These are phyloP conservation scores for Nemania sp. DNA, from an alignment of 2,329 filamentous ascomycete genomes.

Conservation along the genomic window DNA sequence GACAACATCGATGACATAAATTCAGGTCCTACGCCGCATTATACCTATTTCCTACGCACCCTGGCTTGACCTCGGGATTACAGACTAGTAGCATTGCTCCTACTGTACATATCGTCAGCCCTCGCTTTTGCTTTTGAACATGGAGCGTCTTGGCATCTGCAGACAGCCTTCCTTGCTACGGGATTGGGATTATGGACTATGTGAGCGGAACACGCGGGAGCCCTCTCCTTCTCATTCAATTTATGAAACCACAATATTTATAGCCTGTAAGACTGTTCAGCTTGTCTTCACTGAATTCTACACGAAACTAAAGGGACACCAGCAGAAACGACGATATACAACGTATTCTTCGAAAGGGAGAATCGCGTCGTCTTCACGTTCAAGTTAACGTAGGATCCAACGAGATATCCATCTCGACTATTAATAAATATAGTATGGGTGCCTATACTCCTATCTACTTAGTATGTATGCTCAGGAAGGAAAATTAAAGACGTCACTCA, in stretches of 20 bases:
- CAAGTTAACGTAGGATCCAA: not conserved
- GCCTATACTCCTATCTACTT: not conserved
- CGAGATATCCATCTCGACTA: conserved; percentile 1
- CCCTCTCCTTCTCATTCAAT: not conserved
- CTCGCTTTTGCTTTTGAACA: conserved; percentile 13
- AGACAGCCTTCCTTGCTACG: not conserved
- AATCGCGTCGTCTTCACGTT: not conserved
- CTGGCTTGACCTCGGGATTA: conserved; percentile 4
- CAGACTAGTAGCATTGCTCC: not conserved
- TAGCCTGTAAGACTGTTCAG: not conserved
- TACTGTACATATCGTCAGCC: conserved; percentile 12
- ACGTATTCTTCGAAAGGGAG: not conserved
- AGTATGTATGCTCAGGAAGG: not conserved
- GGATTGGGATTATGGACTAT: not conserved
- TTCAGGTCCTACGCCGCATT: not conserved
- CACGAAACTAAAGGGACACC: not conserved
- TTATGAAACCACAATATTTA: not conserved
- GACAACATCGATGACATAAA: not conserved
- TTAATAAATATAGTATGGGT: conserved; percentile 5
- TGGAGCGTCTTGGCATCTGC: conserved; percentile 25
- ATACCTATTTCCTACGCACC: conserved; percentile 6
- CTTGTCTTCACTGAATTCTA: not conserved
- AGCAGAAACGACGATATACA: not conserved
- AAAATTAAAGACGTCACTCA: not conserved
- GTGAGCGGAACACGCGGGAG: not conserved